Conservation (phyloP, 139 green algal genomes). For the Chlamydomonas asymmetrica region DNA sequence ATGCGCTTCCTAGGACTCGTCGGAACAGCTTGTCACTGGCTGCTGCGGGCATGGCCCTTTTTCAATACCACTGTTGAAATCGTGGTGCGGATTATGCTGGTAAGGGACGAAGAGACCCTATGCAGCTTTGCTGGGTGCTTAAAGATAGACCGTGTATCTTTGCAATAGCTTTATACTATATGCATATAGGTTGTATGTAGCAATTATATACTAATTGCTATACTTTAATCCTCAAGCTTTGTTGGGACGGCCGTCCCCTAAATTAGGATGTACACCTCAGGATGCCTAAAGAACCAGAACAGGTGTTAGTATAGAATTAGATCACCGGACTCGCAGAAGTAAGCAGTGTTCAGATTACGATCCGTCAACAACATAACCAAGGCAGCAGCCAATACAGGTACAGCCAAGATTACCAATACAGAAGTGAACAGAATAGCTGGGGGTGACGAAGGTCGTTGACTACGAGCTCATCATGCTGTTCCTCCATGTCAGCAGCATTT, state of each 20-base stretch:
- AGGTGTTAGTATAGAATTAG: conserved; percentile 59
- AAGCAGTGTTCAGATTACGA: conserved; percentile 67
- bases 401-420: conserved; percentile 49
- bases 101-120: conserved; percentile 12
- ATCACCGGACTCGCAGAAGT: conserved; percentile 60
- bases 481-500: conserved; percentile 30
- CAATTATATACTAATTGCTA: too few relatives aligned
- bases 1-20: too few relatives aligned
- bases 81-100: conserved; percentile 21
- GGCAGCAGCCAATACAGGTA: conserved; percentile 63
- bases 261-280: too few relatives aligned
- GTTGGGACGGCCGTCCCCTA: conserved; percentile 2
- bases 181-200: too few relatives aligned
- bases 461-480: conserved; percentile 59
- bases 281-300: conserved; percentile 66
- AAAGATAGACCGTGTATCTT: too few relatives aligned
- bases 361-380: conserved; percentile 73
- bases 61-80: conserved; percentile 76
- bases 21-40: too few relatives aligned
- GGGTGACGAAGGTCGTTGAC: conserved; percentile 56
- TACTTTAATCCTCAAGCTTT: conserved; percentile 1
- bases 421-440: conserved; percentile 65
- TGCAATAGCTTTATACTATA: too few relatives aligned
- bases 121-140: conserved; percentile 13
- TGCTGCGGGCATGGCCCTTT: too few relatives aligned